Conservation (phyloP, 805 yeast genomes). For the Metschnikowia arizonensis region DNA sequence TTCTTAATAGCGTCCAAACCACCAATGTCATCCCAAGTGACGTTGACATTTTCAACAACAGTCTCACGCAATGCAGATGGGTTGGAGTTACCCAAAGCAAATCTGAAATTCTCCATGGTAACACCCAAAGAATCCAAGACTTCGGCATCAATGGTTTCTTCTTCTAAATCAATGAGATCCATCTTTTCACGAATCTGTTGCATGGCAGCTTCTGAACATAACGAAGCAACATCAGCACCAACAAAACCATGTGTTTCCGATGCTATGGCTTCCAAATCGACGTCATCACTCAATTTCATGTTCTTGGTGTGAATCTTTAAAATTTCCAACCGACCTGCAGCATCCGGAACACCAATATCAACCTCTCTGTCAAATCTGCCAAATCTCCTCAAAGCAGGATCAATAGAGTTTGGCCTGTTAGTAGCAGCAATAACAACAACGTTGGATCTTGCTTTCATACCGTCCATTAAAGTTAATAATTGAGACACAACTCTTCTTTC, state of each 20-base stretch:
- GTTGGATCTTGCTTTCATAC: constrained; percentile 99
- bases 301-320: constrained; percentile 96
- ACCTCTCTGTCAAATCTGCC: constrained; percentile 86
- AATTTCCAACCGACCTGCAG: constrained; percentile 96
- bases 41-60: constrained; percentile 97
- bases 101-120: constrained; percentile 97
- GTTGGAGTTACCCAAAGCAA: constrained; percentile 95
- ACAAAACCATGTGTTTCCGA: constrained; percentile 99
- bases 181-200: constrained; percentile 99
- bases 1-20: constrained; percentile 94
- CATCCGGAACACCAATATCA: constrained; percentile 93
- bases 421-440: constrained; percentile 98
- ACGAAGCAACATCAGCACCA: constrained; percentile 97
- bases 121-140: constrained; percentile 94
- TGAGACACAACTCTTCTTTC: constrained; percentile 99
- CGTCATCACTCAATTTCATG: constrained; percentile 94
- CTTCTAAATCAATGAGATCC: constrained; percentile 95
- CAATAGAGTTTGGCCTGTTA: constrained; percentile 80
- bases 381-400: constrained; percentile 80
- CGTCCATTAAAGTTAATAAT: constrained; percentile 96
- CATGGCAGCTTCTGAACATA: constrained; percentile 99
- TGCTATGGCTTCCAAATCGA: constrained; percentile 92
- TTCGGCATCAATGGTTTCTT: constrained; percentile 96
- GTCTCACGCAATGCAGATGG: constrained; percentile 99
- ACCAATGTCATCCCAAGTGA: constrained; percentile 99